These are phyloP conservation scores for Eimeria sp. DNA, from an alignment of 169 alveolate genomes.

Conservation along the genomic window DNA sequence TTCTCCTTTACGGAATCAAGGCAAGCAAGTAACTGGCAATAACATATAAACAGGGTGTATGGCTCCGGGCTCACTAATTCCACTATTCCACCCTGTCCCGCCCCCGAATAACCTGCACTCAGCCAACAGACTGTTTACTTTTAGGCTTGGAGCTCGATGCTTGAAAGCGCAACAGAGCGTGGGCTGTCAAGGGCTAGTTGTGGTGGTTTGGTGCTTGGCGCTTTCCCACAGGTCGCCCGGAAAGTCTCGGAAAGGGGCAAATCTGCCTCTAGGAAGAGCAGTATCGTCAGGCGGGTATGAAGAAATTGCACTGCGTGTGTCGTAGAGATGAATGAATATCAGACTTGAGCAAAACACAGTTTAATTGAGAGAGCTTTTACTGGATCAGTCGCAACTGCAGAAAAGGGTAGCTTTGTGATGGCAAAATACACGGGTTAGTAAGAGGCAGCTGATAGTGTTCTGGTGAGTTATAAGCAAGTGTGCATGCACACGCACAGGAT, in stretches of 20 bases:
- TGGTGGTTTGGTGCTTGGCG: not conserved
- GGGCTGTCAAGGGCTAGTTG: not conserved
- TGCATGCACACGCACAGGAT: not conserved
- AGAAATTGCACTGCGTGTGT: not conserved
- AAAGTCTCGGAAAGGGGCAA: conserved; percentile 73
- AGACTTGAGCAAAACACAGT: not conserved
- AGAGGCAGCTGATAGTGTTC: too few relatives aligned
- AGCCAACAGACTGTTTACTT: not conserved
- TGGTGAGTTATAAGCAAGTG: not conserved
- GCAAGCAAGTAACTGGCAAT: not conserved
- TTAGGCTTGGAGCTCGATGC: not conserved
- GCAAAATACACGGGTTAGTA: not conserved
- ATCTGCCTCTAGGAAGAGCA: conserved; percentile 72
- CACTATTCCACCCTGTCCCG: not conserved
- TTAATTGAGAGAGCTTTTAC: too few relatives aligned
- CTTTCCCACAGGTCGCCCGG: conserved; percentile 70
- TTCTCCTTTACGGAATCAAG: conserved; percentile 77
- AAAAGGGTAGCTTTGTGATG: not conserved
- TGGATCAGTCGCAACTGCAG: not conserved
- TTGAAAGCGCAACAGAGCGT: not conserved
- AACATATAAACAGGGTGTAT: not conserved
- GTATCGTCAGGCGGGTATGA: conserved; percentile 71
- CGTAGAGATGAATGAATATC: not conserved
- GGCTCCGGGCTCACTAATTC: not conserved
- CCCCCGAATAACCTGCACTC: not conserved